Conservation (phyloP, 768 basidiomycete genomes). For the Hericium coralloides region DNA sequence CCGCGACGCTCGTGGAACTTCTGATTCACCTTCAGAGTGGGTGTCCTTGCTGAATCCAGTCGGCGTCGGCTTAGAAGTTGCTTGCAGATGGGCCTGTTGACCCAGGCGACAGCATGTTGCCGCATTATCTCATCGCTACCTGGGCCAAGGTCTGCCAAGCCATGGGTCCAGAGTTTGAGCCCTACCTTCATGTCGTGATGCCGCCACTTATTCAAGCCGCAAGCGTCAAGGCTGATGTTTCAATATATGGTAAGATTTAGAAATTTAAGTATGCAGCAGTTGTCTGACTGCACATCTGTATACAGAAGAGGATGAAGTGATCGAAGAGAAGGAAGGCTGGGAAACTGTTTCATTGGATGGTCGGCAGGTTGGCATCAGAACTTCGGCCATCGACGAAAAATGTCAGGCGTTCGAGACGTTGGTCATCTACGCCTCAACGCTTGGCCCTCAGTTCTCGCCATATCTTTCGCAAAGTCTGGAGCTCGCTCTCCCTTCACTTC, state of each 20-base stretch:
- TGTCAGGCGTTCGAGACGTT: constrained; percentile 86
- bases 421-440: constrained; percentile 67
- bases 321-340: constrained; percentile 64
- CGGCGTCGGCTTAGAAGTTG: not conserved
- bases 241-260: constrained; percentile 48
- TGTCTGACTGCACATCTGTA: not conserved
- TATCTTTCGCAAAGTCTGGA: constrained; percentile 66
- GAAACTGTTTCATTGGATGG: constrained; percentile 75
- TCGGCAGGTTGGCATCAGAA: constrained; percentile 66
- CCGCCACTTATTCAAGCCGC: constrained; percentile 69
- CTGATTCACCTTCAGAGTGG: constrained; percentile 73
- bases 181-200: constrained; percentile 80
- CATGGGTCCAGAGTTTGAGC: constrained; percentile 77
- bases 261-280: not conserved
- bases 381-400: constrained; percentile 77
- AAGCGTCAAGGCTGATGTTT: constrained; percentile 71
- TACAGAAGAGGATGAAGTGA: constrained; percentile 44
- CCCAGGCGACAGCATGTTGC: constrained; percentile 60
- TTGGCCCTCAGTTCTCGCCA: constrained; percentile 58
- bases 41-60: constrained; percentile 13
- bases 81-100: constrained; percentile 56
- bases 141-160: constrained; percentile 89
- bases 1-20: constrained; percentile 59
- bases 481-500: constrained; percentile 58
- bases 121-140: constrained; percentile 73